phyloP scores from a whole-genome alignment of 352 stramenopile genomes.

The Phytophthora tentaculata region DNA sequence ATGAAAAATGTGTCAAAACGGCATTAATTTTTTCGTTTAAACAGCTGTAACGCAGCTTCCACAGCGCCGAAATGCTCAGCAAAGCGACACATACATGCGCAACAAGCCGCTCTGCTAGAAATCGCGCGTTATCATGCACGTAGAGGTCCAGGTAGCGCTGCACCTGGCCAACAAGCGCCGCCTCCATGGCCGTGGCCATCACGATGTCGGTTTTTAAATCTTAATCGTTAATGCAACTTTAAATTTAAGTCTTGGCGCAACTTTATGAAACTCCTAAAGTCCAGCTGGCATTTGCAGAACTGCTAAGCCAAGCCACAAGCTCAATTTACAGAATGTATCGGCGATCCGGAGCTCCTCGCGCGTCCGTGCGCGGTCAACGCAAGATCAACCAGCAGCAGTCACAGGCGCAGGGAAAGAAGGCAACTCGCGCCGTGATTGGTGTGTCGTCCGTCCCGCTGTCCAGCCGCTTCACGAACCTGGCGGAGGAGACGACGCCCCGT shows the following conservation, averaged over 20 bases:
- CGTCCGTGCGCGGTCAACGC: slow-evolving; percentile 64
- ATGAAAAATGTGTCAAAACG: slow-evolving; percentile 29
- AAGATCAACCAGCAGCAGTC: slow-evolving; percentile 56
- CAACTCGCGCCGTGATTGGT: slow-evolving; percentile 52
- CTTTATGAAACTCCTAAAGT: slow-evolving; percentile 3
- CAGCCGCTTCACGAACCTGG: slow-evolving; percentile 75
- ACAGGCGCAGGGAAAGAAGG: slow-evolving; percentile 49
- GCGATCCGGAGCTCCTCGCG: slow-evolving; percentile 41
- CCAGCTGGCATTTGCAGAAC: slow-evolving; percentile 1
- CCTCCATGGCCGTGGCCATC: slow-evolving; percentile 44
- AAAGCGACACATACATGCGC: slow-evolving; percentile 60
- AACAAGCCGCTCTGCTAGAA: slow-evolving; percentile 84
- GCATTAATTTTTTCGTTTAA: slow-evolving; percentile 13
- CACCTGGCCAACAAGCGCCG: slow-evolving; percentile 52
- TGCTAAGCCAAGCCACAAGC: background rate
- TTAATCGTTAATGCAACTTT: slow-evolving; percentile 9
- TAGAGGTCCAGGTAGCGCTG: slow-evolving; percentile 59
- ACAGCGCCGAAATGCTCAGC: slow-evolving; percentile 14
- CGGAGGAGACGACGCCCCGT: slow-evolving; percentile 46
- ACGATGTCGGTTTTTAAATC: slow-evolving; percentile 24
- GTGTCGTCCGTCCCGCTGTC: slow-evolving; percentile 75
- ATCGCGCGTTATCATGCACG: slow-evolving; percentile 73
- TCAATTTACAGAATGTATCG: slow-evolving; percentile 34
- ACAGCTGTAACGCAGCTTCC: slow-evolving; percentile 18
- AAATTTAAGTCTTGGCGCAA: slow-evolving; percentile 8